These are phyloP conservation scores for Carex cristatella DNA, from an alignment of 176 grass and related monocot genomes.

Conservation along the genomic window DNA sequence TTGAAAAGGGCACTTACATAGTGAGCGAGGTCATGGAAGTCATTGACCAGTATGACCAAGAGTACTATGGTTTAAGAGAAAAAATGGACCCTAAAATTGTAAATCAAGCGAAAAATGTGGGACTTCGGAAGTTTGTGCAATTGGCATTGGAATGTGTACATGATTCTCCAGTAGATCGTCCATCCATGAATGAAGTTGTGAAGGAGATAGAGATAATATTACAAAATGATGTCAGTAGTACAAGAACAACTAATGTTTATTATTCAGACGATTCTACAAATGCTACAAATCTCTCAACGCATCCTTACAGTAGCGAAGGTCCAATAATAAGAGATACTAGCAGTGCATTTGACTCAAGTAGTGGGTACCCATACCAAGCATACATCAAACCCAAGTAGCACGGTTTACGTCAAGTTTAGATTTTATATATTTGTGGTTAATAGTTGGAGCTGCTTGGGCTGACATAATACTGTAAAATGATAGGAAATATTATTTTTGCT, in stretches of 20 bases:
- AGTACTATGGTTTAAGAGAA: conserved; percentile 51
- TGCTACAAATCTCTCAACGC: background rate
- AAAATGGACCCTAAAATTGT: conserved; percentile 50
- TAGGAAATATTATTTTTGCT: background rate
- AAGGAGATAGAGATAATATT: conserved; percentile 76
- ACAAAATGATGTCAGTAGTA: conserved; percentile 16
- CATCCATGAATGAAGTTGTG: conserved; percentile 62
- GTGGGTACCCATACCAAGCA: conserved; percentile 12
- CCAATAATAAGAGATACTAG: conserved; percentile 19
- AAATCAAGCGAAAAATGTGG: conserved; percentile 21
- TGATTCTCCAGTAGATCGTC: conserved; percentile 41
- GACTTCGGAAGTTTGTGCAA: conserved; percentile 63
- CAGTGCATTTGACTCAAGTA: conserved; percentile 6
- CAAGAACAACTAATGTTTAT: background rate
- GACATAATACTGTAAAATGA: background rate
- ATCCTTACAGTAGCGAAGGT: conserved; percentile 5
- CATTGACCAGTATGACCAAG: conserved; percentile 42
- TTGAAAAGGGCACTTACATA: conserved; percentile 58
- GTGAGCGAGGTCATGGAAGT: conserved; percentile 51
- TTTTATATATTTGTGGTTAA: background rate
- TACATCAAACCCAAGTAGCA: conserved; percentile 9
- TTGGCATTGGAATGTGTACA: conserved; percentile 62
- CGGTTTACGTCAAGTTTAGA: background rate
- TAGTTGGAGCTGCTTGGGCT: background rate
- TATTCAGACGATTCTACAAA: background rate